Base-by-base conservation (phyloP, 1,284 basidiomycete genomes). In the Earliella scabrosa region DNA sequence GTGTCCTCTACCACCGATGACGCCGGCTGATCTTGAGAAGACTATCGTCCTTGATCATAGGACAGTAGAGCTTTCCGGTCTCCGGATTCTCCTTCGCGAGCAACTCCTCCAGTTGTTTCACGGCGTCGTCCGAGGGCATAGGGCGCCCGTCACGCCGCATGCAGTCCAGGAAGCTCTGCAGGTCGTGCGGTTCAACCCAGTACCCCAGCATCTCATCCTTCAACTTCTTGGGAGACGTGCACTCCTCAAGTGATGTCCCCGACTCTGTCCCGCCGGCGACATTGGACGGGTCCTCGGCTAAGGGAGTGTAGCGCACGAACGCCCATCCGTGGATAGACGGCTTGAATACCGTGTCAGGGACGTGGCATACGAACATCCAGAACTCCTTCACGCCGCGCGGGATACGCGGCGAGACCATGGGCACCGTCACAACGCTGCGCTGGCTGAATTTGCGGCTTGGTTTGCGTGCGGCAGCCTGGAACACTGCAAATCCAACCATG, bases 51-150 rank as follows among this genome's bases (percentile, higher is more conserved):
- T 23, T 11, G 6, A 11, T 7, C 46, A 54, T 32, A 11, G 46
- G 46, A 24, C 38, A 54, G 20, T 23, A 26, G 7, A 21, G 23
- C 29, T 50, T 9, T 14, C 43, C 53, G 0, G 36, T 41, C 26
- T 29, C 21, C 9, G 16, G 8, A n/a, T 50, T 26, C 49, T 46
- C 44, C 44, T 36, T 13, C 26, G 34, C 27, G 16, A 52, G 38
- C 20, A 56, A n/a, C 4, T 29, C 34, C 24, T 52, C 36, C 24
- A 52, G 27, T 27, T 45, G 21, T 49, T 46, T 7, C 24, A 51
- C 45, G 9, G 49, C 54, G 16, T 38, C 50, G 3, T 51, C 54
- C 3, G 49, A 35, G n/a, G 54, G 54, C 49, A 52, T 35, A 11
- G 49, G 49, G 3, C 54, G 36, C 16, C 50, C 50, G 20, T 56